Evolutionary conservation across 768 basidiomycete genomes (phyloP).

Genomic region (Podaxis mareebaensis): DNA sequence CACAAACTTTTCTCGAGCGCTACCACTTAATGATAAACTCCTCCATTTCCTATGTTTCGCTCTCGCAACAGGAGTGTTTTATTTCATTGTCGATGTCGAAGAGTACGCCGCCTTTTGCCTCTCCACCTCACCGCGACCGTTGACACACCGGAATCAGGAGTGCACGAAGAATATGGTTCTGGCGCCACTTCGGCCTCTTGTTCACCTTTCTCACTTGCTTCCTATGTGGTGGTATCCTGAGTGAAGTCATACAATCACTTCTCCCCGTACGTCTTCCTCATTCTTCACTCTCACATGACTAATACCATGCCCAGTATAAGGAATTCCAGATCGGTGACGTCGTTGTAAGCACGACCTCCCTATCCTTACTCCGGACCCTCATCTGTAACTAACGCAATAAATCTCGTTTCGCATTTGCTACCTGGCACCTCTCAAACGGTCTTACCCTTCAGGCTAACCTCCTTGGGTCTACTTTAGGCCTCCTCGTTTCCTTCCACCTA

Average conservation of each 20-base stretch:
- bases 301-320: slow-evolving; percentile 50
- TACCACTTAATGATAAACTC: slow-evolving; percentile 79
- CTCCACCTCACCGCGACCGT: not conserved
- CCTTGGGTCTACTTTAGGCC: slow-evolving; percentile 68
- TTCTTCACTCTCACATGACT: not conserved
- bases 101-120: slow-evolving; percentile 54
- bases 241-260: slow-evolving; percentile 79
- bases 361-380: slow-evolving; percentile 12
- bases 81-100: slow-evolving; percentile 86
- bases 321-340: slow-evolving; percentile 74
- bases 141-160: slow-evolving; percentile 44
- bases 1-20: slow-evolving; percentile 61
- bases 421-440: not conserved
- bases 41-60: slow-evolving; percentile 78
- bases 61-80: slow-evolving; percentile 77
- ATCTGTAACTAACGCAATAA: not conserved
- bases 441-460: slow-evolving; percentile 66
- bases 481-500: slow-evolving; percentile 64
- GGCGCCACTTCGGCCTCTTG: slow-evolving; percentile 65
- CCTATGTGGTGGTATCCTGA: slow-evolving; percentile 78
- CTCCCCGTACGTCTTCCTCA: slow-evolving; percentile 55
- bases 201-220: slow-evolving; percentile 65
- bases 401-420: no score
- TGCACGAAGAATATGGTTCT: slow-evolving; percentile 82
- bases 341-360: slow-evolving; percentile 41